Evolutionary conservation across 148 eudicot species (phyloP).

Genomic region (Camellia sinensis): DNA sequence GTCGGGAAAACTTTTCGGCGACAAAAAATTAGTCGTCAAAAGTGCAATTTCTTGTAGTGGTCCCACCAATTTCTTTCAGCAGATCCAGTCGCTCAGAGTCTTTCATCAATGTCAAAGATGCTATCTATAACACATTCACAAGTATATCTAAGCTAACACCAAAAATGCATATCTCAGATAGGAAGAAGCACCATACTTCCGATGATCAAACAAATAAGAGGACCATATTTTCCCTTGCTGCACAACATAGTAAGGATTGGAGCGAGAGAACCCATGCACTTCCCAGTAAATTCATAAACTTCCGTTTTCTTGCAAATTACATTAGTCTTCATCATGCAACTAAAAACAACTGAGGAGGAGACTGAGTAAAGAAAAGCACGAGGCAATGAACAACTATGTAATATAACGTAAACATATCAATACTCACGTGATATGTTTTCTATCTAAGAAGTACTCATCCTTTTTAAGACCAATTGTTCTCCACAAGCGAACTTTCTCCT

Average conservation of each 20-base stretch:
- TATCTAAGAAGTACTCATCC: slow-evolving; percentile 96
- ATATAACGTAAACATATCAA: not conserved
- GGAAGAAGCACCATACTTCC: not conserved
- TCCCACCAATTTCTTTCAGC: slow-evolving; percentile 99
- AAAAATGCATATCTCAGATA: not conserved
- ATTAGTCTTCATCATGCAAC: slow-evolving; percentile 9
- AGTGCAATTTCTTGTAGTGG: slow-evolving; percentile 2
- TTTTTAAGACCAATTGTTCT: slow-evolving; percentile 89
- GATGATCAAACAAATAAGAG: not conserved
- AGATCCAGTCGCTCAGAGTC: slow-evolving; percentile 88
- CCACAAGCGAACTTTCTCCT: slow-evolving; percentile 89
- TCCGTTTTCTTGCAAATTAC: slow-evolving; percentile 67
- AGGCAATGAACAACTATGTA: too few species aligned
- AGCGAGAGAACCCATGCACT: slow-evolving; percentile 98
- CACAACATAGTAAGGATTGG: slow-evolving; percentile 98
- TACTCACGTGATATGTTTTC: slow-evolving; percentile 93
- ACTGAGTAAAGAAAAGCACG: not conserved
- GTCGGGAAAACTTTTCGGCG: too few species aligned
- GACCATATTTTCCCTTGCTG: slow-evolving; percentile 88
- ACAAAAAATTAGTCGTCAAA: too few species aligned
- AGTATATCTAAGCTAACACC: not conserved
- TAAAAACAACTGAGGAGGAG: not conserved
- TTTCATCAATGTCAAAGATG: slow-evolving; percentile 93
- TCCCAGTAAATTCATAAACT: slow-evolving; percentile 94
- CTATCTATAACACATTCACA: slow-evolving; percentile 49